Percentiles rank a stretch among this genome's conserved stretches.
These are phyloP conservation scores for Penicillium nucicola DNA, from an alignment of 495 filamentous ascomycete species.

Conservation along the genomic window DNA sequence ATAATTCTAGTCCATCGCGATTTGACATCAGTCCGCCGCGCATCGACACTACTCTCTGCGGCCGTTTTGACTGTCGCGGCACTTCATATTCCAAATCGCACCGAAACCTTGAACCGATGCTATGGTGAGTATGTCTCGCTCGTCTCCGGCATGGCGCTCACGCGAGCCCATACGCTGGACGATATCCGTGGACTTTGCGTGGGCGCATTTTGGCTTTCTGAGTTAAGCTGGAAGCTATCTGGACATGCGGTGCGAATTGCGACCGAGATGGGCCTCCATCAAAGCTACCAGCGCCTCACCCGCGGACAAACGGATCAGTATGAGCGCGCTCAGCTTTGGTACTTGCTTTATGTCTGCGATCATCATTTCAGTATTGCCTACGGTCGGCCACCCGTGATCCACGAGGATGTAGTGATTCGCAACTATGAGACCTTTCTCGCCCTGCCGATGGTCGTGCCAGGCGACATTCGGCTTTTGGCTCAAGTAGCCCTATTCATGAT, in stretches of 20 bases:
- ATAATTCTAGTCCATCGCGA: slow-evolving; percentile 52
- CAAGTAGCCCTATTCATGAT: slow-evolving; percentile 59
- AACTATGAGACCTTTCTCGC: slow-evolving; percentile 52
- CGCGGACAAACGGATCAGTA: slow-evolving; percentile 47
- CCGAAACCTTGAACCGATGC: slow-evolving; percentile 47
- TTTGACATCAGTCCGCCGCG: slow-evolving; percentile 46
- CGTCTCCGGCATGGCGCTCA: slow-evolving; percentile 50
- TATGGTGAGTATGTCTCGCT: slow-evolving; percentile 51
- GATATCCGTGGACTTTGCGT: slow-evolving; percentile 52
- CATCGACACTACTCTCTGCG: slow-evolving; percentile 48
- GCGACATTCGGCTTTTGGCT: slow-evolving; percentile 51
- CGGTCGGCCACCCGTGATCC: slow-evolving; percentile 51
- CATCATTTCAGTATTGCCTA: slow-evolving; percentile 56
- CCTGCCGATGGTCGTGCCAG: slow-evolving; percentile 42
- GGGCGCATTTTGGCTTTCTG: slow-evolving; percentile 53
- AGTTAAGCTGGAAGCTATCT: slow-evolving; percentile 53
- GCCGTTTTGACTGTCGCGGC: slow-evolving; percentile 52
- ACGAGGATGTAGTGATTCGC: slow-evolving; percentile 50
- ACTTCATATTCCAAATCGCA: slow-evolving; percentile 50
- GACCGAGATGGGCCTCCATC: slow-evolving; percentile 51
- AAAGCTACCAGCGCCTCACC: slow-evolving; percentile 48
- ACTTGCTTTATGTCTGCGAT: slow-evolving; percentile 54
- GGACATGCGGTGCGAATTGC: slow-evolving; percentile 54
- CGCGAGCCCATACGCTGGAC: slow-evolving; percentile 47
- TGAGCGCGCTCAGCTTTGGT: slow-evolving; percentile 47